Evolutionary conservation across 2,329 filamentous ascomycete genomes (phyloP), one percentile per base, ranked within the genome.

Genomic region (Ophiocordyceps sinensis): DNA sequence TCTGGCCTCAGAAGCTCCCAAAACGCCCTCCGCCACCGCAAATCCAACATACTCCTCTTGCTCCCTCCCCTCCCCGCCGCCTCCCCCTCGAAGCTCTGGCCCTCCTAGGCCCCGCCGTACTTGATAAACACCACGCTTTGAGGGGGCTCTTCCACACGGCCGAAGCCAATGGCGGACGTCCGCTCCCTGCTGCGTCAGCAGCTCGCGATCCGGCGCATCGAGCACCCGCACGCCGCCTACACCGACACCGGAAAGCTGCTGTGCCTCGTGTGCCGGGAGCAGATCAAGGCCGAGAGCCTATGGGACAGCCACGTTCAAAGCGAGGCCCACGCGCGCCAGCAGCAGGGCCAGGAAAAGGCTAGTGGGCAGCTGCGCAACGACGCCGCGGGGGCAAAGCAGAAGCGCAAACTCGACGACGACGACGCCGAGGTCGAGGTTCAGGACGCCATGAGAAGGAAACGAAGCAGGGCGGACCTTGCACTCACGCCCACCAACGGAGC

Each of bases 141-240:
- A 34, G 14, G 12, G n/a, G 31, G 12, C 31, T 34, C 31, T 6
- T n/a, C 7, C 31, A 34, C 8, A n/a, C 14, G 9, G 17, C 17
- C 17, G 32, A 15, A 14, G 36, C 45, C 37, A 47, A 89, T 91
- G 83, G 71, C 84, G 49, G 85, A 93, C 60, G 80, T 85, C 23
- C 81, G 86, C 51, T 75, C 83, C 30, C 74, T 94, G 38, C 72
- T 93, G 43, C 82, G 84, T 51, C 81, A 79, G 53, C 82, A 89
- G 60, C 78, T 85, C 49, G 77, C 78, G 42, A 74, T 81, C 46
- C 78, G 85, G 43, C 76, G 82, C 48, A 78, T 88, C 52, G 71
- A 78, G 40, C 79, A 85, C 51, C 75, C 80, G 4, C 68, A 80
- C 51, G 79, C 80, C 35, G 65, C 70, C 41, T 85, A 86, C 62